Evolutionary conservation across 805 yeast genomes (phyloP).

Genomic region (Kazachstania kunashirensis): DNA sequence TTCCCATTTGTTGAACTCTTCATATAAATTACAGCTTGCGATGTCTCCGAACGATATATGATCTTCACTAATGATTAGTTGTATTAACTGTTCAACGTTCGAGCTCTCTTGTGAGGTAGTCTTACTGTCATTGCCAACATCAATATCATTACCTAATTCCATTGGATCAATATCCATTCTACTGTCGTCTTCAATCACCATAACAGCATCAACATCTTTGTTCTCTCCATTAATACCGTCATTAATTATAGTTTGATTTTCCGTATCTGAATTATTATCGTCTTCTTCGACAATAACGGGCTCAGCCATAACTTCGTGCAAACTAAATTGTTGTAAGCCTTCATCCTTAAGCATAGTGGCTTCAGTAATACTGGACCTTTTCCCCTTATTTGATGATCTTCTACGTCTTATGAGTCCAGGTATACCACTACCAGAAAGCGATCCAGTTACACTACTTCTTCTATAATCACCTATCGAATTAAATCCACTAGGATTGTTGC

Average conservation of each 20-base stretch:
- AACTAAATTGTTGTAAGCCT: constrained; percentile 27
- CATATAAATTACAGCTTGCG: constrained; percentile 21
- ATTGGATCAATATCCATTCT: constrained; percentile 5
- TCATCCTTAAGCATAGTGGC: constrained; percentile 27
- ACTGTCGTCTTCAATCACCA: constrained; percentile 4
- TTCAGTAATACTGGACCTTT: constrained; percentile 26
- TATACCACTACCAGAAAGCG: background rate
- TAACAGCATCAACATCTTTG: constrained; percentile 2
- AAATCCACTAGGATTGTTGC: background rate
- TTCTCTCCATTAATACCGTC: constrained; percentile 5
- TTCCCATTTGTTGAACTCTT: constrained; percentile 15
- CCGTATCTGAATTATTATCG: constrained; percentile 4
- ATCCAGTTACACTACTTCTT: background rate
- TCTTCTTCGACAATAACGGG: constrained; percentile 11
- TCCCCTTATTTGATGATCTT: constrained; percentile 21
- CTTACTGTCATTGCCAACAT: too few relatives aligned
- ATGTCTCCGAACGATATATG: constrained; percentile 15
- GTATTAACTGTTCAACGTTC: too few relatives aligned
- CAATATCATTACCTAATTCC: constrained; percentile 5
- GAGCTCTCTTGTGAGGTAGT: too few relatives aligned
- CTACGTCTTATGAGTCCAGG: constrained; percentile 14
- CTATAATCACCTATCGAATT: background rate
- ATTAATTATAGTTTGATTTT: constrained; percentile 6
- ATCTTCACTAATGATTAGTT: constrained; percentile 25
- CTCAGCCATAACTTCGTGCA: constrained; percentile 27